phyloP scores from a whole-genome alignment of 805 yeast genomes.

The Teunomyces aglyptinius region DNA sequence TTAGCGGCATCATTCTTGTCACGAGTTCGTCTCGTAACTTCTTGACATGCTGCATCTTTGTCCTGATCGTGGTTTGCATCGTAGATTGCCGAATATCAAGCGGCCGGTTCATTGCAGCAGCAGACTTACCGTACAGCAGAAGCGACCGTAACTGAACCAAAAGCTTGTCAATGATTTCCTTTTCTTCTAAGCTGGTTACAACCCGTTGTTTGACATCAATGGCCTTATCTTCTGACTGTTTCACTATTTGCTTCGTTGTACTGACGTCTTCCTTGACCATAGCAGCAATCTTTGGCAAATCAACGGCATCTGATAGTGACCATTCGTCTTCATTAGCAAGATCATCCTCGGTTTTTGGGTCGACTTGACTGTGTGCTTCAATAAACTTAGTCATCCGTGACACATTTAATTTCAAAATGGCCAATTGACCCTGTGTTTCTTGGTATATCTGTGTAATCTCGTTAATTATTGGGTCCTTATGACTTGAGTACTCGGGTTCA shows the following conservation, averaged over 20 bases:
- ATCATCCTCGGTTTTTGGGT: not conserved
- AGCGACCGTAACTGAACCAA: slow-evolving; percentile 24
- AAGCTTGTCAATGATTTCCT: slow-evolving; percentile 23
- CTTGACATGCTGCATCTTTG: slow-evolving; percentile 23
- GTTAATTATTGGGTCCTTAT: slow-evolving; percentile 9
- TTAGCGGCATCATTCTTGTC: slow-evolving; percentile 31
- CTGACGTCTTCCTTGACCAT: slow-evolving; percentile 1
- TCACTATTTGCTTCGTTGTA: not conserved
- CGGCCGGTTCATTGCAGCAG: slow-evolving; percentile 20
- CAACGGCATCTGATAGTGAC: slow-evolving; percentile 15
- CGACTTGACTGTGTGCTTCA: slow-evolving; percentile 4
- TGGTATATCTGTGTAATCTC: slow-evolving; percentile 22
- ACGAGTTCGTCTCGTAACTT: slow-evolving; percentile 22
- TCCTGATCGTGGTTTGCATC: slow-evolving; percentile 24
- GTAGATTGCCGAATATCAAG: slow-evolving; percentile 30
- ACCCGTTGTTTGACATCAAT: slow-evolving; percentile 9
- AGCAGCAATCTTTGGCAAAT: slow-evolving; percentile 8
- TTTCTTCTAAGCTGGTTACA: slow-evolving; percentile 5
- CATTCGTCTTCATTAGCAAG: slow-evolving; percentile 11
- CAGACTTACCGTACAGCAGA: slow-evolving; percentile 11
- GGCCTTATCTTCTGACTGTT: slow-evolving; percentile 6
- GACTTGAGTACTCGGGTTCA: slow-evolving; percentile 3
- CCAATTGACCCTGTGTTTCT: slow-evolving; percentile 24
- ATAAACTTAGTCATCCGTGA: slow-evolving; percentile 12
- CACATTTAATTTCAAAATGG: slow-evolving; percentile 21